Conservation (phyloP, 345 rosid genomes). For the Syzygium oleosum region DNA sequence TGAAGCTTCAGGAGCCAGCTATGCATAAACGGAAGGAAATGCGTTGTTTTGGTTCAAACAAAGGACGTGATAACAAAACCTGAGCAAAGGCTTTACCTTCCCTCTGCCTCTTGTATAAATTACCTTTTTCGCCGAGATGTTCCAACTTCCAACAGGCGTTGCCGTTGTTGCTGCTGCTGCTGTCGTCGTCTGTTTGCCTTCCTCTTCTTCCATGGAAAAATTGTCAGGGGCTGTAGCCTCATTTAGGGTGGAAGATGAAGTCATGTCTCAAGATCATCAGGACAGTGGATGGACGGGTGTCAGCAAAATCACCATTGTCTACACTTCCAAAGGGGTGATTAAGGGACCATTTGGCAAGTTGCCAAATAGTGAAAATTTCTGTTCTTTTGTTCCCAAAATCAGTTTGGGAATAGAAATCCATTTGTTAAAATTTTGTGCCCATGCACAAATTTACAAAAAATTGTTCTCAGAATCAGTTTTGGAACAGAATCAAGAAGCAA, state of each 20-base stretch:
- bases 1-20: not conserved
- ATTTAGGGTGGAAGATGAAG: not conserved
- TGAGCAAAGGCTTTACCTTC: conserved; percentile 17
- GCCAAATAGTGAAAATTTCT: too few relatives aligned
- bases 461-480: too few relatives aligned
- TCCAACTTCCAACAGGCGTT: not conserved
- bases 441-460: too few relatives aligned
- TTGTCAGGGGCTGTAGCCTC: not conserved
- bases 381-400: too few relatives aligned
- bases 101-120: conserved; percentile 12
- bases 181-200: not conserved
- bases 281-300: not conserved
- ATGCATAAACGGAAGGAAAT: not conserved
- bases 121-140: not conserved
- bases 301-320: not conserved
- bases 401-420: too few relatives aligned
- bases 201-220: not conserved
- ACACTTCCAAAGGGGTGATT: not conserved
- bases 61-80: not conserved
- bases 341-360: too few relatives aligned
- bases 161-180: not conserved
- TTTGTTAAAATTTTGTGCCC: too few relatives aligned
- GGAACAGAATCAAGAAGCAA: too few relatives aligned
- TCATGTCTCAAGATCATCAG: not conserved
- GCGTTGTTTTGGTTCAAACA: not conserved